Conservation (phyloP, 768 basidiomycete genomes). For the Nevesoporus exiguus region DNA sequence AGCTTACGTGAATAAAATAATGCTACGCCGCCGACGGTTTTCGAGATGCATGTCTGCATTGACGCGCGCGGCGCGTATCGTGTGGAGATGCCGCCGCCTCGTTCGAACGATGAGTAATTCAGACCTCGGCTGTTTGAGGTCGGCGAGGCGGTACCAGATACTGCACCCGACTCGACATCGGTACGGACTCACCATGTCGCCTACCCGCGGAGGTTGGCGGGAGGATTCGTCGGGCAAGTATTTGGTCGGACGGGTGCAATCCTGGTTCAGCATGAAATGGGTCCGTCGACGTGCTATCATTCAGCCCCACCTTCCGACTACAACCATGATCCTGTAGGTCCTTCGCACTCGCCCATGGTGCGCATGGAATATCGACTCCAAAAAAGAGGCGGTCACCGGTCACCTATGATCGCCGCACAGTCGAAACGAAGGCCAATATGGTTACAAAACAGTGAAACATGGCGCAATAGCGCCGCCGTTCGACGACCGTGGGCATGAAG, state of each 20-base stretch:
- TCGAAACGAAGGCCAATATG: slow-evolving; percentile 1
- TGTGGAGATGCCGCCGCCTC: background rate
- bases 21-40: too few species aligned
- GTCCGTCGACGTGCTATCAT: background rate
- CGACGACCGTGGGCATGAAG: background rate
- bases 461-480: background rate
- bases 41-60: background rate
- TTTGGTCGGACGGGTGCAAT: background rate
- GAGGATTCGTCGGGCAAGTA: too few species aligned
- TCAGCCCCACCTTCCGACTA: background rate
- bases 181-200: background rate
- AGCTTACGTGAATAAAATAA: too few species aligned
- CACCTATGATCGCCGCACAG: slow-evolving; percentile 16
- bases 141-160: background rate
- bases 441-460: slow-evolving; percentile 3
- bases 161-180: background rate
- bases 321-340: background rate
- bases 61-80: background rate
- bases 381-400: background rate
- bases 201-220: slow-evolving; percentile 4
- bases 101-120: background rate
- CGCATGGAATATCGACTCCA: background rate
- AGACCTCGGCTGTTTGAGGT: slow-evolving; percentile 5
- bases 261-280: background rate
- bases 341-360: background rate